Base-by-base conservation (phyloP, 768 basidiomycete genomes). In the Suillus sp. region DNA sequence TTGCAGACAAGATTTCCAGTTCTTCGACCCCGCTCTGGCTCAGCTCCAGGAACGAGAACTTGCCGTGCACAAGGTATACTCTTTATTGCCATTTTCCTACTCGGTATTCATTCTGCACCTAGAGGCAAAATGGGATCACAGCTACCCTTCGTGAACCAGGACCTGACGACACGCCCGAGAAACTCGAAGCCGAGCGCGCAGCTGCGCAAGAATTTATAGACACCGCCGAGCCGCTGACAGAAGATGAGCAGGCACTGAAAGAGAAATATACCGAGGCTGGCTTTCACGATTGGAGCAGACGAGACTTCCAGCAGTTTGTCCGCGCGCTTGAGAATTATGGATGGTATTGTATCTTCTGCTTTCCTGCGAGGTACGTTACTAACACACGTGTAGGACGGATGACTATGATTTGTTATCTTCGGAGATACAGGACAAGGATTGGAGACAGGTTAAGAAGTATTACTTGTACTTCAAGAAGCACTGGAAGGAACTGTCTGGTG, bases 221-320 rank as follows among this genome's bases (percentile, higher is more conserved):
- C 72, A 89, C 82, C 93, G 96, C 96, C 42, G 95, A 94, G 67
- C 90, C 92, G 1, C 80, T 99, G 43, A 95, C 89, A 0, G 96
- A 98, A 68, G 93, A 93, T 54, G 96, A 99, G 70, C 77, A 85
- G 66, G 83, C 84, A 5, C 81, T 86, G 72, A 98, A 96, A 78
- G 94, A 96, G 35, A 84, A 82, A 51, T 86, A 91, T 35, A 84
- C 87, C 8, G 81, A 80, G 37, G 80, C 90, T 61, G 96, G 96
- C 18, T 98, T 98, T 79, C 85, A 87, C 37, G 87, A 91, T 67
- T 98, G 96, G 96, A 92, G 89, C 73, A 85, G 93, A 68, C 86
- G 94, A 42, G 95, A 98, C 72, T 98, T 95, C 80, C 95, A 95
- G 70, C 92, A 91, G 70, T 92, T 99, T 70, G 82, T 96, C 54